These are phyloP conservation scores for Nemania sp. DNA, from an alignment of 2,329 filamentous ascomycete species.

Conservation along the genomic window DNA sequence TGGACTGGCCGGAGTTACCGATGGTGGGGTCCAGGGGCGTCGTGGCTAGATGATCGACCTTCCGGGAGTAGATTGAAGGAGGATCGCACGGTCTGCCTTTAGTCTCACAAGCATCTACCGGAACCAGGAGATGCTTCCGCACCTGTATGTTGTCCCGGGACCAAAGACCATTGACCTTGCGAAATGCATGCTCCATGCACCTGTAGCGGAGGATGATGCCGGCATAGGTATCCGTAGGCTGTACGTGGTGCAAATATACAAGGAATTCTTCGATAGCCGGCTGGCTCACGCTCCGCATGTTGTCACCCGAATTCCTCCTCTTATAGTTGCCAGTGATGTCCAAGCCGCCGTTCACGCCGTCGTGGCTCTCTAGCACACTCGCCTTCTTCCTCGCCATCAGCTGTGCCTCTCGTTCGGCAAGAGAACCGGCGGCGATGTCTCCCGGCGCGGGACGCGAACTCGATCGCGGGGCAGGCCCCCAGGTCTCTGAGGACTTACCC, in stretches of 20 bases:
- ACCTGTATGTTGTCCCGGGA: constrained; percentile 88
- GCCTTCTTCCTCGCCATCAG: constrained; percentile 60
- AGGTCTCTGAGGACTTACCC: constrained; percentile 41
- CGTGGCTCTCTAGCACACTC: constrained; percentile 63
- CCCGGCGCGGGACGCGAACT: constrained; percentile 44
- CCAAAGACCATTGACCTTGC: constrained; percentile 92
- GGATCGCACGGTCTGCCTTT: constrained; percentile 72
- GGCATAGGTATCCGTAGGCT: constrained; percentile 82
- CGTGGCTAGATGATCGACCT: constrained; percentile 55
- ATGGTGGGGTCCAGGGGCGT: constrained; percentile 47
- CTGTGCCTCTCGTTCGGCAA: constrained; percentile 56
- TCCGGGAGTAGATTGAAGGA: constrained; percentile 48
- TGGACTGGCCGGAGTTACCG: constrained; percentile 28
- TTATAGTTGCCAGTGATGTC: constrained; percentile 62
- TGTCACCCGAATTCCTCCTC: constrained; percentile 69
- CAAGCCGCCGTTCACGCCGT: constrained; percentile 61
- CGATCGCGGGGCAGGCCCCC: constrained; percentile 56
- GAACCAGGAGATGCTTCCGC: constrained; percentile 78
- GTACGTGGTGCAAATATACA: constrained; percentile 88
- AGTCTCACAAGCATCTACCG: constrained; percentile 84
- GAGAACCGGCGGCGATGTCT: constrained; percentile 58
- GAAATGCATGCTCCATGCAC: constrained; percentile 79
- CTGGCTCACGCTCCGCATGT: constrained; percentile 47
- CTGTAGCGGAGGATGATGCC: constrained; percentile 89
- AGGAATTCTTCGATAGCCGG: constrained; percentile 73